These are phyloP conservation scores for Lagenaria siceraria DNA, from an alignment of 306 rosid species.

Conservation along the genomic window DNA sequence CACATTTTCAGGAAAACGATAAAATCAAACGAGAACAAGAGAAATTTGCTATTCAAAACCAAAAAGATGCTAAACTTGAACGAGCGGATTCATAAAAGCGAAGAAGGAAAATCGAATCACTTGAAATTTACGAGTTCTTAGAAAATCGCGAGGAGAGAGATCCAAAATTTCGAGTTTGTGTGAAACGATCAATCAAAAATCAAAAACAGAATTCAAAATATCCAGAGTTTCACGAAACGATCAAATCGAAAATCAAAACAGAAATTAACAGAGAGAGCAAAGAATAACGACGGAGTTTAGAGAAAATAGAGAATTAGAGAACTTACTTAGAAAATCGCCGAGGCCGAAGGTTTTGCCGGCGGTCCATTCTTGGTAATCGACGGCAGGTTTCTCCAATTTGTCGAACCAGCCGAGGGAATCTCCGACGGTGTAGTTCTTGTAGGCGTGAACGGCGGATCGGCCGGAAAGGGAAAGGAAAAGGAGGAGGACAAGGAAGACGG, in stretches of 20 bases:
- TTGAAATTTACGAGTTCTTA: background rate
- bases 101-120: background rate
- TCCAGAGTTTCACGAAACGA: background rate
- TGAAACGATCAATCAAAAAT: background rate
- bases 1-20: background rate
- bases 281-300: background rate
- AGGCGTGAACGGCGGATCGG: slow-evolving; percentile 39
- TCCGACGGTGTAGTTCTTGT: slow-evolving; percentile 86
- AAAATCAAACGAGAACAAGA: background rate
- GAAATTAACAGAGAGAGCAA: background rate
- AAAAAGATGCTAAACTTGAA: background rate
- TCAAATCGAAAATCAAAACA: background rate
- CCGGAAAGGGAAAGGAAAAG: background rate
- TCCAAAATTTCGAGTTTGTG: background rate
- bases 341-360: slow-evolving; percentile 48
- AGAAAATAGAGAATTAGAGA: background rate
- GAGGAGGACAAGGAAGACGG: slow-evolving; percentile 1
- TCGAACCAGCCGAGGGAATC: slow-evolving; percentile 90
- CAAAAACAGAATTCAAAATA: background rate
- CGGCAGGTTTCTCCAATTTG: slow-evolving; percentile 29
- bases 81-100: background rate
- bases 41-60: background rate
- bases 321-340: slow-evolving; percentile 86
- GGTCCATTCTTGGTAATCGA: slow-evolving; percentile 70
- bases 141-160: background rate